Evolutionary conservation across 805 yeast genomes (phyloP).

Genomic region (Kluyveromyces aestuarii): DNA sequence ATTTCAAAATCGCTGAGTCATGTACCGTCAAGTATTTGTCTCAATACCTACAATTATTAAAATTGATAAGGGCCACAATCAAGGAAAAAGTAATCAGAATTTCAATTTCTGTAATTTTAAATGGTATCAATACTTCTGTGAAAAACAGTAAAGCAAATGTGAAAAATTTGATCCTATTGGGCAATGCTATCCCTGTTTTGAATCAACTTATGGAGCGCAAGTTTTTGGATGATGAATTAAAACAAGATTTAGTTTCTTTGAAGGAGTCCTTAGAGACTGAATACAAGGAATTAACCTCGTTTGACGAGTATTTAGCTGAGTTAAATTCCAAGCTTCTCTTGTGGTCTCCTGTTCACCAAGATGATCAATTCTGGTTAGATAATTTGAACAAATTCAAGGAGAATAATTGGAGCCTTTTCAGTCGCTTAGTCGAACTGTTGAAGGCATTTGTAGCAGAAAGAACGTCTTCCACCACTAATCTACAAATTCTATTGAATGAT

Average conservation of each 20-base stretch:
- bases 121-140: constrained; percentile 38
- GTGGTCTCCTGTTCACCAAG: constrained; percentile 90
- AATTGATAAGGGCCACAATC: constrained; percentile 67
- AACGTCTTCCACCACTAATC: constrained; percentile 25
- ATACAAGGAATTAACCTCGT: constrained; percentile 73
- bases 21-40: constrained; percentile 47
- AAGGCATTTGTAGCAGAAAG: constrained; percentile 27
- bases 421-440: constrained; percentile 48
- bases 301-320: constrained; percentile 86
- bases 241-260: constrained; percentile 56
- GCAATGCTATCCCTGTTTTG: constrained; percentile 63
- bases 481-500: constrained; percentile 63
- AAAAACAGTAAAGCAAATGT: constrained; percentile 38
- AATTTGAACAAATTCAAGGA: constrained; percentile 70
- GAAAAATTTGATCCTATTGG: constrained; percentile 61
- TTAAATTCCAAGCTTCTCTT: constrained; percentile 65
- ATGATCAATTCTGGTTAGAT: constrained; percentile 83
- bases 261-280: constrained; percentile 57
- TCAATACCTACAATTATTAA: constrained; percentile 35
- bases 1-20: constrained; percentile 39
- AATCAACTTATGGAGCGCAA: constrained; percentile 73
- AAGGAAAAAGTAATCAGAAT: constrained; percentile 88
- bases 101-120: constrained; percentile 64
- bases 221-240: constrained; percentile 90
- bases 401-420: constrained; percentile 63